Percentiles rank a stretch among this genome's conserved stretches.
Evolutionary conservation across 2,329 filamentous ascomycete genomes (phyloP).

Genomic region (Cytospora piceicola): DNA sequence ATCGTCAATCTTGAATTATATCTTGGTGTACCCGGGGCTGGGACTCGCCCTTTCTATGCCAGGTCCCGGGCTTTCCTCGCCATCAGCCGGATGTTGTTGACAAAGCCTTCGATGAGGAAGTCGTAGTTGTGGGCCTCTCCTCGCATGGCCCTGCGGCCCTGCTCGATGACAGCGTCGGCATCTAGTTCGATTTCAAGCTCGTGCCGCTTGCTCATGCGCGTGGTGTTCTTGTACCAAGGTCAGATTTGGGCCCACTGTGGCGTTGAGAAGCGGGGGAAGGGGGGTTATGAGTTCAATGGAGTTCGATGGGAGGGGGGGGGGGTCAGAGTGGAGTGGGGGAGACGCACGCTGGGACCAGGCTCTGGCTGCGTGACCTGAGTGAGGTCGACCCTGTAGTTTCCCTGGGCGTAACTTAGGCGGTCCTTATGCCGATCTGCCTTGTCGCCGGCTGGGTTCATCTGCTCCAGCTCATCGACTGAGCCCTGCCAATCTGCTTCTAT

Average conservation of each 20-base stretch:
- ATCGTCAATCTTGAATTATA: not conserved
- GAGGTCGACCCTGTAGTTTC: constrained; percentile 86
- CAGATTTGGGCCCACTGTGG: constrained; percentile 25
- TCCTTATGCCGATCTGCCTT: constrained; percentile 78
- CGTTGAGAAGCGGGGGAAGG: not conserved
- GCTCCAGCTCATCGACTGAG: constrained; percentile 59
- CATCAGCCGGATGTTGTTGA: constrained; percentile 72
- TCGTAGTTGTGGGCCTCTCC: constrained; percentile 63
- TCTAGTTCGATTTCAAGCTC: constrained; percentile 81
- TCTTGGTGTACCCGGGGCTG: not conserved
- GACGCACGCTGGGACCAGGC: constrained; percentile 43
- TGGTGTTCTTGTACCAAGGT: constrained; percentile 43
- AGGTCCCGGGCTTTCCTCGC: constrained; percentile 46
- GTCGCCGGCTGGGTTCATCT: constrained; percentile 39
- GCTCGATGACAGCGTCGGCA: constrained; percentile 65
- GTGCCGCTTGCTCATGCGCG: constrained; percentile 64
- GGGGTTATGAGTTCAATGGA: not conserved
- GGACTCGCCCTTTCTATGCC: not conserved
- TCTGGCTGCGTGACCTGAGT: constrained; percentile 75
- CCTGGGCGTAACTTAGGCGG: constrained; percentile 85
- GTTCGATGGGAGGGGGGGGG: not conserved
- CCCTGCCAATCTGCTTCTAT: constrained; percentile 89
- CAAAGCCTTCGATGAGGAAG: constrained; percentile 70
- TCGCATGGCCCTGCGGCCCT: constrained; percentile 61
- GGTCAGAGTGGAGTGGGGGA: not conserved